A percentile compares a stretch with the other conserved stretches of the same genome.
phyloP scores from a whole-genome alignment of 768 basidiomycete species.

The Leccinum disarticulatum region DNA sequence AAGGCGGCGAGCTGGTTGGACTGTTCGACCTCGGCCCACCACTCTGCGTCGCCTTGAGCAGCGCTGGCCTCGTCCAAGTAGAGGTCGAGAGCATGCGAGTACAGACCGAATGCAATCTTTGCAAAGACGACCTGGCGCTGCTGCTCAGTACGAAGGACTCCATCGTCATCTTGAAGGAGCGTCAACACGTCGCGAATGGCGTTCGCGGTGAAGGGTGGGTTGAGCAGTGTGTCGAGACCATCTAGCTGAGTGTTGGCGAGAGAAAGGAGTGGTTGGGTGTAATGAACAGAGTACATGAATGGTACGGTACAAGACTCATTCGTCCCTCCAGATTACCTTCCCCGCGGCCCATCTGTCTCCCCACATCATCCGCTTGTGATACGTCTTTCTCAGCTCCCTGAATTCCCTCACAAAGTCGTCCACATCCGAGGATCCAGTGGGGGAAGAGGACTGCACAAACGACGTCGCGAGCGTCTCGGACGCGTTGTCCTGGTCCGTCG shows the following conservation, averaged over 20 bases:
- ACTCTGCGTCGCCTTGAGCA: conserved; percentile 76
- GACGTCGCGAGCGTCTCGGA: conserved; percentile 83
- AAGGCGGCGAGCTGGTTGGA: conserved; percentile 54
- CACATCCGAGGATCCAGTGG: conserved; percentile 47
- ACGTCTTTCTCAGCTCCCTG: conserved; percentile 82
- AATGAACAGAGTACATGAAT: conserved; percentile 29
- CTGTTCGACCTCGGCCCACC: conserved; percentile 77
- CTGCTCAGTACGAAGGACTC: background rate
- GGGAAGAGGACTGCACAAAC: conserved; percentile 67
- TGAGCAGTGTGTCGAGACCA: conserved; percentile 20
- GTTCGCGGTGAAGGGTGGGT: conserved; percentile 20
- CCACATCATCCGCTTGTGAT: conserved; percentile 93
- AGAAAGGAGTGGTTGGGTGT: conserved; percentile 25
- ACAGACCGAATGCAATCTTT: conserved; percentile 56
- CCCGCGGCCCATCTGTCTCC: conserved; percentile 83
- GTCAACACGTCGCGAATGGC: conserved; percentile 17
- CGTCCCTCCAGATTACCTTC: conserved; percentile 83
- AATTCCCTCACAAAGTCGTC: conserved; percentile 89
- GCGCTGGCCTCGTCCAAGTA: conserved; percentile 66
- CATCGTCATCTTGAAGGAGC: conserved; percentile 13
- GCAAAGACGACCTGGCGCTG: conserved; percentile 36
- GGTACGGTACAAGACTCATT: conserved; percentile 25
- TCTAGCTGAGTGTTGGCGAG: conserved; percentile 12
- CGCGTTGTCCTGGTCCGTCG: conserved; percentile 85
- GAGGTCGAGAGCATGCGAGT: conserved; percentile 62